Conservation (phyloP, 2,329 filamentous ascomycete species). For the Ambrosiella cleistominuta region DNA sequence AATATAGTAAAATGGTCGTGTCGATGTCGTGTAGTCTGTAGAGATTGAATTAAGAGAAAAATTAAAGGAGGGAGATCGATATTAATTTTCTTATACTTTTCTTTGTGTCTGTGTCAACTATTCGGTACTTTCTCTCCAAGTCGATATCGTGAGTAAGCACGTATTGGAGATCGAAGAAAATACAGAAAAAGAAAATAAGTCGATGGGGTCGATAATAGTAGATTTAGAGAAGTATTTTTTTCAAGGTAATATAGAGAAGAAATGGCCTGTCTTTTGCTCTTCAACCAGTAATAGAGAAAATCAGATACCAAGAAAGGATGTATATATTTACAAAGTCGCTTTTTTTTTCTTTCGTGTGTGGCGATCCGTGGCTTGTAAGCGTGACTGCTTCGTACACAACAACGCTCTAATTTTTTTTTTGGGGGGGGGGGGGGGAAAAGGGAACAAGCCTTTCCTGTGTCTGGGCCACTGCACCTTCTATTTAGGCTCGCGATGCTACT, state of each 20-base stretch:
- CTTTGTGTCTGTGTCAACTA: neutral
- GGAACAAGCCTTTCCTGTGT: neutral
- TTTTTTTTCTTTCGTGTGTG: neutral
- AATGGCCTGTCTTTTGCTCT: neutral
- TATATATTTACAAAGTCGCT: neutral
- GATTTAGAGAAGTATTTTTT: neutral
- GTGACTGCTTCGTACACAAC: neutral
- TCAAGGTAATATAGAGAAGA: neutral
- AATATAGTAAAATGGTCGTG: neutral
- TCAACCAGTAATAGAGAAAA: slow-evolving; percentile 12
- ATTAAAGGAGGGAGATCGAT: slow-evolving; percentile 11
- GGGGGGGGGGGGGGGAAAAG: neutral
- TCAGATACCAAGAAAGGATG: neutral
- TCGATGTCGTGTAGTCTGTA: neutral
- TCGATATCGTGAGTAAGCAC: neutral
- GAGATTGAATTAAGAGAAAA: slow-evolving; percentile 4
- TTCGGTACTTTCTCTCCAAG: neutral
- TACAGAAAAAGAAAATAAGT: neutral
- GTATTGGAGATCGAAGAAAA: neutral
- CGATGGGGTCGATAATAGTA: neutral
- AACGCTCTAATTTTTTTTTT: neutral
- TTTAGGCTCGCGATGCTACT: neutral
- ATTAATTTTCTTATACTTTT: neutral
- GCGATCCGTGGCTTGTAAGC: too few species aligned
- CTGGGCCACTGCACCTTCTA: neutral